Conservation (phyloP, 805 yeast genomes). For the Gaillardinia entomophila region DNA sequence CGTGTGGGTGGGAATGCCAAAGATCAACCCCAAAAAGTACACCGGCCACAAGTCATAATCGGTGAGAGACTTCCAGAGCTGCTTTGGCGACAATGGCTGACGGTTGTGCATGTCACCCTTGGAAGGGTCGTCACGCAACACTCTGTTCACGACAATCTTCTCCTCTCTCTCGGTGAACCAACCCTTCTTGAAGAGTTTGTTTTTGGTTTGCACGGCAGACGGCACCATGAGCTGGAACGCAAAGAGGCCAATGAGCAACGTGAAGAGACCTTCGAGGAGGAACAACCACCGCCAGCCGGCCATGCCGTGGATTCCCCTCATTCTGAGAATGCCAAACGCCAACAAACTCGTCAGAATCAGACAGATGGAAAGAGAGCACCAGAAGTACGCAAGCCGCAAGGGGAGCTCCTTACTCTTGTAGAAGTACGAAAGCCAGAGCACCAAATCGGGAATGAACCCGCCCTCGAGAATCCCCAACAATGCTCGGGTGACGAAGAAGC, state of each 20-base stretch:
- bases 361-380: no score
- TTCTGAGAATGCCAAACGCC: slow-evolving; percentile 47
- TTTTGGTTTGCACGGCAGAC: slow-evolving; percentile 4
- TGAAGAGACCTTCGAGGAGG: slow-evolving; percentile 8
- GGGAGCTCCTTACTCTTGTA: slow-evolving; percentile 1
- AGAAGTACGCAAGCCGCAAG: background rate
- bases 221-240: slow-evolving; percentile 6
- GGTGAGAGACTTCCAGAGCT: slow-evolving; percentile 9
- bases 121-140: slow-evolving; percentile 22
- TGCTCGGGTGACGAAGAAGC: slow-evolving; percentile 11
- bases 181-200: slow-evolving; percentile 10
- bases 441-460: slow-evolving; percentile 6
- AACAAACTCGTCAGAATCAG: no score
- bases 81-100: slow-evolving; percentile 15
- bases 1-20: slow-evolving; percentile 14
- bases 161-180: slow-evolving; percentile 21
- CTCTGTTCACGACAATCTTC: slow-evolving; percentile 20
- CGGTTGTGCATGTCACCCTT: slow-evolving; percentile 26
- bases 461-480: slow-evolving; percentile 13
- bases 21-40: slow-evolving; percentile 15
- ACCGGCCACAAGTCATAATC: slow-evolving; percentile 24
- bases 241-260: slow-evolving; percentile 4
- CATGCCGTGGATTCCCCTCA: slow-evolving; percentile 19
- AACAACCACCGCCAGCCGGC: slow-evolving; percentile 17
- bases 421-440: slow-evolving; percentile 2